Percentiles rank a stretch among this genome's conserved stretches.
These are phyloP conservation scores for Chaetomium sp. DNA, from an alignment of 2,329 filamentous ascomycete species.

Conservation along the genomic window DNA sequence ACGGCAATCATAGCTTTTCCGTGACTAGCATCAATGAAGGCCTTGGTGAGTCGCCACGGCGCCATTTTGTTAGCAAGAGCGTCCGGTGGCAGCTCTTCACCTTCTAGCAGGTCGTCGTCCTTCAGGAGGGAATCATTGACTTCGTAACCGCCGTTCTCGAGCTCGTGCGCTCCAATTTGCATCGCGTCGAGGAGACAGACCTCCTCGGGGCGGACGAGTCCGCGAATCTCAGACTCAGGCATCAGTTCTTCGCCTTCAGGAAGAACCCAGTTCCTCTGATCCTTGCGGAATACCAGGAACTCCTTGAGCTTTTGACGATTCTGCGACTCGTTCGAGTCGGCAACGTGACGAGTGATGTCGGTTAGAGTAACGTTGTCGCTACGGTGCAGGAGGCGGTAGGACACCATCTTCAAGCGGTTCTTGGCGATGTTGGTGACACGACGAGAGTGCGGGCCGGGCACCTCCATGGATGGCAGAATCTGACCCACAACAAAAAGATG, in stretches of 20 bases:
- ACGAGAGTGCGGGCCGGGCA: conserved; percentile 86
- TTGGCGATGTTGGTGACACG: conserved; percentile 97
- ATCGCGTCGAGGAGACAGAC: conserved; percentile 92
- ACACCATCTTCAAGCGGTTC: conserved; percentile 92
- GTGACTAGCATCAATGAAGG: conserved; percentile 87
- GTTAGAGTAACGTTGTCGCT: conserved; percentile 66
- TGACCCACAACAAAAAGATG: conserved; percentile 89
- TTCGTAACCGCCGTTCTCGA: conserved; percentile 85
- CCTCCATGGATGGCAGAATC: conserved; percentile 83
- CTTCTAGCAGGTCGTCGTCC: conserved; percentile 56
- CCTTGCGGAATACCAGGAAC: conserved; percentile 86
- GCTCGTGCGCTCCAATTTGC: conserved; percentile 88
- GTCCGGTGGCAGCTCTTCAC: conserved; percentile 59
- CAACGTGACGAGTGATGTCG: conserved; percentile 88
- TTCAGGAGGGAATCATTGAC: conserved; percentile 54
- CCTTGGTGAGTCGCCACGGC: conserved; percentile 94
- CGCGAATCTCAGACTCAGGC: conserved; percentile 72
- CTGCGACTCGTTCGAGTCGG: conserved; percentile 88
- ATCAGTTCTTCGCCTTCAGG: conserved; percentile 66
- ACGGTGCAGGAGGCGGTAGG: conserved; percentile 79
- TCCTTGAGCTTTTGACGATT: conserved; percentile 97
- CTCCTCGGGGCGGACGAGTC: conserved; percentile 91
- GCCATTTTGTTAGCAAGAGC: conserved; percentile 83
- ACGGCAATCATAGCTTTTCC: conserved; percentile 96
- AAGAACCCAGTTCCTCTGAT: conserved; percentile 80